Base-by-base conservation (phyloP, 495 filamentous ascomycete genomes). In the Letharia columbiana region DNA sequence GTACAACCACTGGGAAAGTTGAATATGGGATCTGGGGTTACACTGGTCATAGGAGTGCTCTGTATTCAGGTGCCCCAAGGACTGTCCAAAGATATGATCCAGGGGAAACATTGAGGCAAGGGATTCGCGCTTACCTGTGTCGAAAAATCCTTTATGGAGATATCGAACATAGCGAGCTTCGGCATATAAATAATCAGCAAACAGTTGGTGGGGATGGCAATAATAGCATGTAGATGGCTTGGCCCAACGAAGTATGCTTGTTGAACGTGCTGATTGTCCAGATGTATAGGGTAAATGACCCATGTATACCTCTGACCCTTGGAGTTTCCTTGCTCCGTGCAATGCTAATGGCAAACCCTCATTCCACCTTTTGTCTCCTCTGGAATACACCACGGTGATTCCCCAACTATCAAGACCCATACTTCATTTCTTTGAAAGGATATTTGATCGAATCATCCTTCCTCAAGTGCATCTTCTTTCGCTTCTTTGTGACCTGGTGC, bases 401-500 rank as follows among this genome's bases (percentile, higher is more conserved):
- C 12, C 8, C 42, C 33, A 17, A 37, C 10, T 20, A 20, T 68
- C 62, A 70, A 44, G 39, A 37, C 49, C 67, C 67, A 63, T 71
- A 80, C 66, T 78, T 84, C 42, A 77, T 75, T 77, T 89, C 86
- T 81, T 90, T 93, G 76, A 83, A 96, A 15, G 92, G 92, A 74
- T 92, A 96, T 69, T 75, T 73, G 35, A 92, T 80, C 62, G 83
- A 80, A 77, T 91, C 89, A 75, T 91, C 92, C 83, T 96, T 97
- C 71, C 89, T 84, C 68, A 88, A 73, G 86, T 87, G 93, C 67
- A 96, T 84, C 82, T 93, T 92, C 74, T 84, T 84, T 82, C 87
- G 89, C 83, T 89, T 92, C 83, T 96, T 96, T 60, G 81, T 92
- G 11, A 83, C 78, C 61, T 87, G 81, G 83, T 97, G 93, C 74